These are phyloP conservation scores for Corylus heterophylla DNA, from an alignment of 306 rosid genomes.

Conservation along the genomic window DNA sequence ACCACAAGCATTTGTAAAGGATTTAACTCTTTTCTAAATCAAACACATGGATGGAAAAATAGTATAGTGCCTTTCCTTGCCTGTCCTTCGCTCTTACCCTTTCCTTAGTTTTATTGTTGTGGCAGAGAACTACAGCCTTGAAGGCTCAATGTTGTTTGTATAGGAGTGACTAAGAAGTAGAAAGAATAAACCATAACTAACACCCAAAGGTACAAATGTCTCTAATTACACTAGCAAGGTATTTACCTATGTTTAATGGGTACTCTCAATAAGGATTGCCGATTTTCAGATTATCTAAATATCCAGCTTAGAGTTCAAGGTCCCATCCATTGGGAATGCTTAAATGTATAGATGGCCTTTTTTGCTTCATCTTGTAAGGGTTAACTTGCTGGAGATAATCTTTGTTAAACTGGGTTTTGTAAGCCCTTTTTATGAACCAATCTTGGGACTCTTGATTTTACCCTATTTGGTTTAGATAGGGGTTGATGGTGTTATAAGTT, in stretches of 20 bases:
- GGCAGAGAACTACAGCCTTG: too few relatives aligned
- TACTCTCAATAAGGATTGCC: neutral
- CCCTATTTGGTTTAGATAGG: neutral
- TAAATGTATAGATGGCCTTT: neutral
- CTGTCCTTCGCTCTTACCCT: too few relatives aligned
- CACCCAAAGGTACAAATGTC: too few relatives aligned
- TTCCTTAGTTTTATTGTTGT: too few relatives aligned
- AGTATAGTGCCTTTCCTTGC: too few relatives aligned
- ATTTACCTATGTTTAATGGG: neutral
- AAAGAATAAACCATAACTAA: too few relatives aligned
- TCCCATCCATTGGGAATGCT: neutral
- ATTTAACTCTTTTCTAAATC: too few relatives aligned
- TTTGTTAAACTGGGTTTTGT: neutral
- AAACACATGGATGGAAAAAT: too few relatives aligned
- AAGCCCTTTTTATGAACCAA: neutral
- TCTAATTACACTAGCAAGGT: neutral
- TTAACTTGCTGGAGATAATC: neutral
- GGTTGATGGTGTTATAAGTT: neutral
- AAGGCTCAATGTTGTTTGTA: too few relatives aligned
- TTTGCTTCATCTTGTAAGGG: neutral
- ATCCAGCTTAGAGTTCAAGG: neutral
- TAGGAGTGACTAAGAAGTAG: too few relatives aligned
- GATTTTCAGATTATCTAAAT: too few relatives aligned
- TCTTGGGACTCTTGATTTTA: neutral
- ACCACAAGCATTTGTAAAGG: too few relatives aligned